These are phyloP conservation scores for Nannizziopsis barbatae DNA, from an alignment of 2,329 filamentous ascomycete species.

Conservation along the genomic window DNA sequence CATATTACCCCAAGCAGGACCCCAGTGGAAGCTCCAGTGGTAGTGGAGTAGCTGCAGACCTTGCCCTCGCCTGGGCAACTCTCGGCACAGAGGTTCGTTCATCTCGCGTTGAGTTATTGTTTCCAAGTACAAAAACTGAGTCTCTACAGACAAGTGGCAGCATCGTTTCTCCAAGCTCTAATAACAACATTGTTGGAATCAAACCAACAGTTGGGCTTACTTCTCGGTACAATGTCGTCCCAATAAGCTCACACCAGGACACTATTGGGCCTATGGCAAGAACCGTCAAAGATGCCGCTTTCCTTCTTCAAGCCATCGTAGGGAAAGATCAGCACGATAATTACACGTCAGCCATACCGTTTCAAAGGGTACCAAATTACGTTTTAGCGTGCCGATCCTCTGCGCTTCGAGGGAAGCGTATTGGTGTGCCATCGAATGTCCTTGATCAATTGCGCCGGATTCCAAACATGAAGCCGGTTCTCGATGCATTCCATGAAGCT, in stretches of 20 bases:
- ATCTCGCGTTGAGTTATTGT: not conserved
- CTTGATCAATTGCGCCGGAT: conserved; percentile 25
- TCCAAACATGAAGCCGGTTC: conserved; percentile 21
- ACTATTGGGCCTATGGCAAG: conserved; percentile 48
- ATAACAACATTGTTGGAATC: conserved; percentile 55
- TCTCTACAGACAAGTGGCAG: conserved; percentile 45
- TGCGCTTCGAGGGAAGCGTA: conserved; percentile 46
- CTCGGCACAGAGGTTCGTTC: conserved; percentile 46
- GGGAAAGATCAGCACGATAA: conserved; percentile 45
- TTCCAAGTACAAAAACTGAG: not conserved
- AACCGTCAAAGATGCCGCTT: conserved; percentile 49
- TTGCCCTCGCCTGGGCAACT: conserved; percentile 49
- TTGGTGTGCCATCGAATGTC: conserved; percentile 54
- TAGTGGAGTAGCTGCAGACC: conserved; percentile 47
- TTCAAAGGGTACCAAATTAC: conserved; percentile 46
- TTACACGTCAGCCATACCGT: conserved; percentile 50
- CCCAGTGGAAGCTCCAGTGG: conserved; percentile 53
- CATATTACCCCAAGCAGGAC: conserved; percentile 52
- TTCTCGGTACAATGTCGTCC: conserved; percentile 49
- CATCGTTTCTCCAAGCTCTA: conserved; percentile 45
- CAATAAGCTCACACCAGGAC: conserved; percentile 48
- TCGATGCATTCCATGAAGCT: conserved; percentile 47
- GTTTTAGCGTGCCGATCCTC: conserved; percentile 45
- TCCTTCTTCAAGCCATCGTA: conserved; percentile 48
- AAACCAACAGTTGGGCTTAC: conserved; percentile 57